Evolutionary conservation across 495 filamentous ascomycete species (phyloP), one percentile per base, ranked within the genome.

Genomic region (Podospora sp.): DNA sequence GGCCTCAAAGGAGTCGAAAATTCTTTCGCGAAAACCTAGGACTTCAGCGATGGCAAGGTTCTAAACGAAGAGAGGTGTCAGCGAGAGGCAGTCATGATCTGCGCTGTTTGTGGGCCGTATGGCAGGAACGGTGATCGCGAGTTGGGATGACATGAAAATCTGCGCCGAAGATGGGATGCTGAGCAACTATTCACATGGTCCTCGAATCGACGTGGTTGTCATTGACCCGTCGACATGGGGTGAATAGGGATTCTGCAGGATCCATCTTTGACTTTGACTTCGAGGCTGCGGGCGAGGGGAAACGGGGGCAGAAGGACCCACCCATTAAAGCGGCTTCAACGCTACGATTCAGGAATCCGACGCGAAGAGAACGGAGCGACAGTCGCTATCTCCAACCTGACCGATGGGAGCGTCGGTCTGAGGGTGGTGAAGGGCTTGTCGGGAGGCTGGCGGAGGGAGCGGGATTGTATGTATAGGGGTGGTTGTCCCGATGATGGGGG

Each of bases 1-100:
- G 91, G 90, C 91, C 92, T 94, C 89, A 90, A 90, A 90, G 89
- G 87, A 91, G 87, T 80, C 29, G 49, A 78, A 79, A 81, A 79
- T 80, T 74, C 72, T 76, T n/a, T 72, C 64, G 69, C 66, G 72
- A 67, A 72, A 59, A 72, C 71, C 69, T 70, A 71, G 49, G 64
- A 66, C 24, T 70, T 72, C 66, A 70, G 51, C 61, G 66, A 65
- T 64, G 52, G 65, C 64, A 72, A 69, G 62, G 65, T 67, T 75
- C 76, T 77, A 66, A 63, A 50, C 40, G 62, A 49, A 20, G 64
- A 24, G 64, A 24, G 25, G 25, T 18, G 71, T 81, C 62, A 81
- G 76, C 67, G 65, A 76, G 25, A 55, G 52, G 52, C 52, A 55
- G 14, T 6, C 21, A n/a, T 52, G n/a, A n/a, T n/a, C 20, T 6